These are phyloP conservation scores for Monosporascus sp. DNA, from an alignment of 2,329 filamentous ascomycete genomes.

Conservation along the genomic window DNA sequence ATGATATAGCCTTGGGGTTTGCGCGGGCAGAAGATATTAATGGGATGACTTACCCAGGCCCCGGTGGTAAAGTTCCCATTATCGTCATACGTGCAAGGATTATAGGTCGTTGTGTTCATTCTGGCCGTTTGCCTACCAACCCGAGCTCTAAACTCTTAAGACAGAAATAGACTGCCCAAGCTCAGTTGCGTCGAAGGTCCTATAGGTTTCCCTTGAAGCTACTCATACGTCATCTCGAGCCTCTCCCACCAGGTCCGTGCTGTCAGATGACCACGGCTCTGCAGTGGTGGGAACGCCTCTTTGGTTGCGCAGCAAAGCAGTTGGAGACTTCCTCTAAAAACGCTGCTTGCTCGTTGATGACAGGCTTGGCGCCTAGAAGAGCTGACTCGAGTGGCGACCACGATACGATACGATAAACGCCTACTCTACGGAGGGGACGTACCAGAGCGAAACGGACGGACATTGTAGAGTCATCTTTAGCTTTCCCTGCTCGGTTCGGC, in stretches of 20 bases:
- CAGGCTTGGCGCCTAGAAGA: too few species aligned
- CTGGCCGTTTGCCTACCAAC: neutral
- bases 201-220: too few species aligned
- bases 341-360: neutral
- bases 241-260: neutral
- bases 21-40: too few species aligned
- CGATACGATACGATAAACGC: too few species aligned
- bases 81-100: neutral
- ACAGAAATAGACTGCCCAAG: neutral
- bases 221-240: neutral
- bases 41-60: too few species aligned
- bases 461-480: neutral
- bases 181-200: too few species aligned
- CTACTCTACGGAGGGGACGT: too few species aligned
- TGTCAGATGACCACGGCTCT: neutral
- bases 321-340: neutral
- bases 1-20: neutral
- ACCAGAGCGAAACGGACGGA: neutral
- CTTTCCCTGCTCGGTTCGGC: neutral
- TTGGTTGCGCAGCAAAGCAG: too few species aligned
- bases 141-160: neutral
- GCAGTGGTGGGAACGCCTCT: neutral
- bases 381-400: too few species aligned
- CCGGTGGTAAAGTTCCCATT: too few species aligned
- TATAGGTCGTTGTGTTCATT: neutral